Base-by-base conservation (phyloP, 257 asterid genomes). In the Solanum etuberosum region DNA sequence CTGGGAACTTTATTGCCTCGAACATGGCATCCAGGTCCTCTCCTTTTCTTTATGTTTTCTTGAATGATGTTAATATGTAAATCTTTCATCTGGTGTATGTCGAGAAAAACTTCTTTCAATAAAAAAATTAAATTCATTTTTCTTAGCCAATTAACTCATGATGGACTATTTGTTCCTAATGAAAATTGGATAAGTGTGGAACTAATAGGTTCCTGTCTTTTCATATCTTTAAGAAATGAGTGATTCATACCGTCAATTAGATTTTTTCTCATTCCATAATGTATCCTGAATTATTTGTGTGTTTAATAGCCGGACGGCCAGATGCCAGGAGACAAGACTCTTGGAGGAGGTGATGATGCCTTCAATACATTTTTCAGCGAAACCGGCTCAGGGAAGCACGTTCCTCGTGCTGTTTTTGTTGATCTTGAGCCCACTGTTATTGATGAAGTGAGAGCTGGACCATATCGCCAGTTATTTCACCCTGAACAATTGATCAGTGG, bases 1-100 rank as follows among this genome's bases (percentile, higher is more conserved):
- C 78, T 85, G 87, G 87, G 87, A 85, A 85, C 87, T 85, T 85
- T 85, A 85, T 34, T 85, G 87, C 77, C 87, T 85, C 77, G 87
- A 85, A 85, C 87, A 85, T 85, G 87, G 87, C 32, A 67, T 85
- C 43, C 87, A 85, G 81, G 87, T 85, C n/a, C n/a, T 31, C 29
- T 51, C 31, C 61, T 4, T 61, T 40, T 29, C 59, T 34, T 34
- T 83, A 14, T 15, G 40, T 15, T 54, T 3, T 54, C 65, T 57
- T 57, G 65, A 20, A 76, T 76, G 12, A 76, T 76, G 16, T 76
- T 76, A 23, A 1, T 38, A 76, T 23, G 7, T 40, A 38, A 2
- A 76, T 16, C 42, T 46, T 81, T 18, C 68, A 81, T 48, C 2
- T 43, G 27, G 65, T 16, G 21, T 13, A n/a, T 2, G 71, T n/a